These are phyloP conservation scores for Nigrospora sphaerica DNA, from an alignment of 2,329 filamentous ascomycete species.

Conservation along the genomic window DNA sequence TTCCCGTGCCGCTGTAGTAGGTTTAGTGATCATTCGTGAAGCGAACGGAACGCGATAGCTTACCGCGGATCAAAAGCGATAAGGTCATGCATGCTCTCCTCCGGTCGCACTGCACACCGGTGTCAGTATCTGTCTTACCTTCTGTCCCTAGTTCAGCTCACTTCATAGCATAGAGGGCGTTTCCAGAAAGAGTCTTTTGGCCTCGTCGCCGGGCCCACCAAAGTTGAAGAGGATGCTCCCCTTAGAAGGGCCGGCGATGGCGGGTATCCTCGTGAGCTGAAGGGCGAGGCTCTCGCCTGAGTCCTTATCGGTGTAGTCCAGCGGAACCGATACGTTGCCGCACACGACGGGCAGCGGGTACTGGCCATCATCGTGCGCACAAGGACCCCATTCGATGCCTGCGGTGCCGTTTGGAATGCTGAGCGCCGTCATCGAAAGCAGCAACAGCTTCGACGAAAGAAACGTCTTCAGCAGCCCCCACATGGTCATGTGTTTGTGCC, in stretches of 20 bases:
- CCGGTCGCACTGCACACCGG: conserved; percentile 8
- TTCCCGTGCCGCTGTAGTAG: conserved; percentile 8
- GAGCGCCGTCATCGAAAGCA: too few species aligned
- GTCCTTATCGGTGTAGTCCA: conserved; percentile 30
- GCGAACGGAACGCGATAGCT: not conserved
- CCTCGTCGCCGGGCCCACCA: conserved; percentile 5
- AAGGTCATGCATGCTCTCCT: conserved; percentile 11
- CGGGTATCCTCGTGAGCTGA: not conserved
- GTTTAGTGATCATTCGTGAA: not conserved
- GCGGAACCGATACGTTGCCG: not conserved
- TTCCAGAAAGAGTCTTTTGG: not conserved
- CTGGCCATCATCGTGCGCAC: not conserved
- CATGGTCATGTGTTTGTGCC: too few species aligned
- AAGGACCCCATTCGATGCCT: not conserved
- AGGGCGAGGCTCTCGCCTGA: conserved; percentile 11
- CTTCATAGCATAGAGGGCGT: not conserved
- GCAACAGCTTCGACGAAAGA: too few species aligned
- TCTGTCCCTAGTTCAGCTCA: not conserved
- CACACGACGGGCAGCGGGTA: not conserved
- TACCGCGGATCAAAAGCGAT: conserved; percentile 14
- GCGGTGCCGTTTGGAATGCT: not conserved
- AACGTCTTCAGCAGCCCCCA: too few species aligned
- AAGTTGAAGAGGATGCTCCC: conserved; percentile 7
- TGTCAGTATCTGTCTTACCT: not conserved
- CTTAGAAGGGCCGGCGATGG: conserved; percentile 7